Base-by-base conservation (phyloP, 768 basidiomycete genomes). In the Mycena rebaudengoi region DNA sequence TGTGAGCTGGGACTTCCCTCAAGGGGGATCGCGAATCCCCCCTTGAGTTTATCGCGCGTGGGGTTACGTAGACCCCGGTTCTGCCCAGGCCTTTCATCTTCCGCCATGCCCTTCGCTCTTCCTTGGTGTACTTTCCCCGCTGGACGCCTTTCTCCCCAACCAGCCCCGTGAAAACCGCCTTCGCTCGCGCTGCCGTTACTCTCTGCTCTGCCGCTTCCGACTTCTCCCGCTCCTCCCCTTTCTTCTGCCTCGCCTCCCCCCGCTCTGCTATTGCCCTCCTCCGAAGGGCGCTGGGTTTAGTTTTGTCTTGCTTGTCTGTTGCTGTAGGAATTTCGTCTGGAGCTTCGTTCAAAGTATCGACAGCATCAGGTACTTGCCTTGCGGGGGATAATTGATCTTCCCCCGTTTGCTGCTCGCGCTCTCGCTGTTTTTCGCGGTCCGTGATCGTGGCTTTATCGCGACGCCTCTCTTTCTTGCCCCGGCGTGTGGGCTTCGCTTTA, bases 1-100 rank as follows among this genome's bases (percentile, higher is more conserved):
- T 28, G 6, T 61, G 60, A 18, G 60, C 50, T 14, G 60, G 50
- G 43, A 61, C 60, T 61, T 61, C 60, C 60, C 60, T 61, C 60
- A 35, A 53, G 60, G 60, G 60, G 60, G 33, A 20, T 46, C 51
- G 60, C 51, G 43, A 61, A 61, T 53, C 28, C 60, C 60, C 60
- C 60, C 30, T 35, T 61, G 60, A 61, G 60, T 53, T 33, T 61
- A 7, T 60, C 40, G 51, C 60, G 43, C 43, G 16, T 23, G 16
- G 33, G 21, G 25, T 23, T 51, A 54, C 53, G 53, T 54, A 40
- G 43, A 14, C 48, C 37, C 48, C 40, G n/a, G 13, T 35, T 10
- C 7, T 21, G 23, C 50, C 41, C 43, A 60, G 14, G 0, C 41
- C 59, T 29, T 16, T 25, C 51, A 37, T 53, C 26, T 35, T 35